Base-by-base conservation (phyloP, 768 basidiomycete species). In the Kockovaella imperatae region DNA sequence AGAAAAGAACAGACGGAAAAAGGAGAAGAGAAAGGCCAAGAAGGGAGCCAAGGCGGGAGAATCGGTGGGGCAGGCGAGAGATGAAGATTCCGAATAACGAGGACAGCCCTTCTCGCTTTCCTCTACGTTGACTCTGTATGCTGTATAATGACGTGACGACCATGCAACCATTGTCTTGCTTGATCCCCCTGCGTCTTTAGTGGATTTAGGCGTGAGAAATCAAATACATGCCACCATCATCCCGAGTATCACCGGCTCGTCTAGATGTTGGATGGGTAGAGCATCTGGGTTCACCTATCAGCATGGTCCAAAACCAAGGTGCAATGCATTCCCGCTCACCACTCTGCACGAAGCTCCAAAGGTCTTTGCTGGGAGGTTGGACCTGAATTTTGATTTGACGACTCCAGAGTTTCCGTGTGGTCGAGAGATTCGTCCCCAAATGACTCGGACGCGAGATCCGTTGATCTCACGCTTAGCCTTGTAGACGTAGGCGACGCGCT, bases 401-500 rank as follows among this genome's bases (percentile, higher is more conserved):
- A 90, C 87, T 69, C 93, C 93, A 58, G 83, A 86, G 74, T 81
- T 84, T 60, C 95, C 91, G 74, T 96, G 90, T 60, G 89, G 80
- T 68, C 90, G 84, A 53, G 89, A 89, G 56, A 93, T 82, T 50
- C 52, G 52, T 47, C 91, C 95, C 90, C 90, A 97, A 78, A 97
- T 96, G 56, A 97, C 88, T 60, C 95, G 86, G 69, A 96, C 77
- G 75, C 91, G 90, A 61, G 88, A 86, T 52, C 95, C 95, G 73
- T 83, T 83, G 59, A 93, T 80, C 75, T 88, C 87, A 73, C 82
- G 79, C 79, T 95, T 90, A 53, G 90, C 93, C 72, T 84, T 86
- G 83, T 99, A 99, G 61, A 99, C 90, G 75, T 84, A 99, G 52
- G 95, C 95, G 56, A 99, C 80, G 63, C 93, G 86, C 90, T 95